These are phyloP conservation scores for Licmophora abbreviata DNA, from an alignment of 108 stramenopile species.

Conservation along the genomic window DNA sequence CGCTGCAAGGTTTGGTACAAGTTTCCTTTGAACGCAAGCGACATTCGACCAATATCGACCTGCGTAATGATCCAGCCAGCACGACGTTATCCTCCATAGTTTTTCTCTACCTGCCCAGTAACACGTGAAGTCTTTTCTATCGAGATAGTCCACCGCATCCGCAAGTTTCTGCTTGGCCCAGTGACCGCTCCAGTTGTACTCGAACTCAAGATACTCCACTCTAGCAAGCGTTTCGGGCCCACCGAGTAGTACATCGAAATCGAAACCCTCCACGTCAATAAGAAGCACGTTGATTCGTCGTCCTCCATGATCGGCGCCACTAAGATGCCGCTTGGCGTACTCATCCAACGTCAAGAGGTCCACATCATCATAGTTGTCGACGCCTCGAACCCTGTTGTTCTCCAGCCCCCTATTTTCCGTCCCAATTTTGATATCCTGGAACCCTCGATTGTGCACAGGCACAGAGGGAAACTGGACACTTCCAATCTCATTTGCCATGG, in stretches of 20 bases:
- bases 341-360: slow-evolving; percentile 22
- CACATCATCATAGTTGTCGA: slow-evolving; percentile 15
- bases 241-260: slow-evolving; percentile 28
- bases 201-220: slow-evolving; percentile 36
- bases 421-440: slow-evolving; percentile 66
- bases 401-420: slow-evolving; percentile 41
- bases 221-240: slow-evolving; percentile 3
- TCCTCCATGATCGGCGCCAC: too few relatives aligned
- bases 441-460: too few relatives aligned
- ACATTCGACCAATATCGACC: slow-evolving; percentile 56
- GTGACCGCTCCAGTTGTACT: slow-evolving; percentile 31
- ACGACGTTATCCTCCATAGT: slow-evolving; percentile 42
- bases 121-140: slow-evolving; percentile 24
- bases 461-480: background rate
- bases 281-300: slow-evolving; percentile 3
- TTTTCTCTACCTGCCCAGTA: slow-evolving; percentile 37
- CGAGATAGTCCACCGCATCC: slow-evolving; percentile 5
- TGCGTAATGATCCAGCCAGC: slow-evolving; percentile 34
- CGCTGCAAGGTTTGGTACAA: slow-evolving; percentile 19
- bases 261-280: slow-evolving; percentile 48
- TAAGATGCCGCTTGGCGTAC: too few relatives aligned
- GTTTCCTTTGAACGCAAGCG: slow-evolving; percentile 46
- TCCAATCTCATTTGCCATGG: slow-evolving; percentile 1
- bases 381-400: too few relatives aligned
- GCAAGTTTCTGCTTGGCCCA: slow-evolving; percentile 5